Conservation (phyloP, 306 rosid species). For the Ceratonia siliqua region DNA sequence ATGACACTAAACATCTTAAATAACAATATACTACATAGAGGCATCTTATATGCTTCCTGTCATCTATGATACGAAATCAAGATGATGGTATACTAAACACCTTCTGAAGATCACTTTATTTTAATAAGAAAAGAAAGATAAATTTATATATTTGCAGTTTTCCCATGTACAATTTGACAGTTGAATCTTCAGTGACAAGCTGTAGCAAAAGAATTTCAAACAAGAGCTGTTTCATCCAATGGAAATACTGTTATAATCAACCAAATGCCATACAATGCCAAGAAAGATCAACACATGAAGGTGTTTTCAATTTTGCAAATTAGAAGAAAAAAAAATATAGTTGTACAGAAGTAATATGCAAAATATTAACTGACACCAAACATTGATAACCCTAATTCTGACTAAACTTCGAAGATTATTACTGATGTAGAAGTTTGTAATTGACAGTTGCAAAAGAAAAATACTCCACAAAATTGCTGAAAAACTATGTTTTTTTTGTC, state of each 20-base stretch:
- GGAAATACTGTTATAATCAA: background rate
- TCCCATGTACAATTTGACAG: background rate
- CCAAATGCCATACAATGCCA: background rate
- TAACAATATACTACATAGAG: too few relatives aligned
- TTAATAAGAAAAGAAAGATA: background rate
- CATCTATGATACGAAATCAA: too few relatives aligned
- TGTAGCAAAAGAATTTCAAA: background rate
- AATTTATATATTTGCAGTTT: background rate
- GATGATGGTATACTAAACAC: too few relatives aligned
- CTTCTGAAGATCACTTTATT: background rate
- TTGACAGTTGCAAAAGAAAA: constrained; percentile 9
- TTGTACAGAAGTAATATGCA: background rate
- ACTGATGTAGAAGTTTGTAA: constrained; percentile 6
- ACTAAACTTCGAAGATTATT: background rate
- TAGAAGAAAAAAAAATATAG: background rate
- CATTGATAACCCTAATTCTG: constrained; percentile 15
- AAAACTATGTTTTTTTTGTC: too few relatives aligned
- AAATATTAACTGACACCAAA: background rate
- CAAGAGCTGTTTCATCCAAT: background rate
- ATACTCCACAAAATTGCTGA: background rate
- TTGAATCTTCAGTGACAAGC: background rate
- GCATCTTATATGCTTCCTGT: too few relatives aligned
- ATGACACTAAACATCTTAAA: too few relatives aligned
- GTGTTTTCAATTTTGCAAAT: background rate
- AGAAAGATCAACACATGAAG: background rate